Conservation (phyloP, 78 protist genomes). For the Dictyostelium discoideum region DNA sequence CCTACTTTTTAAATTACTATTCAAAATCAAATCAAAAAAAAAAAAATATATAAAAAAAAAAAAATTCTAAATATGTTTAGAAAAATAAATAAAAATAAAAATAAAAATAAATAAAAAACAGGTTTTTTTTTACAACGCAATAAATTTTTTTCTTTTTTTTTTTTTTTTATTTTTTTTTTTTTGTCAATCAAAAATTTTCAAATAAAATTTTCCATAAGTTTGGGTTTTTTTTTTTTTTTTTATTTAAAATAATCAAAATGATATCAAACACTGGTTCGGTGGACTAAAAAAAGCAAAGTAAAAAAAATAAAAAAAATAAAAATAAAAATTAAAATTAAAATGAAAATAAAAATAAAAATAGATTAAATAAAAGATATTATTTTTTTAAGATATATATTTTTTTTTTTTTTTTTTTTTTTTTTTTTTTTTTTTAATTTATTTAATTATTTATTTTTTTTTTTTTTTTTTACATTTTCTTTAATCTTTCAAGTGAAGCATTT, state of each 20-base stretch:
- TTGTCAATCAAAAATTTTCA: neutral
- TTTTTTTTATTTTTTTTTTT: too few species aligned
- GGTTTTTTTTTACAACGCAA: neutral
- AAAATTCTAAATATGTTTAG: too few species aligned
- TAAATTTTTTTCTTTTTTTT: too few species aligned
- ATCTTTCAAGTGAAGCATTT: constrained; percentile 54
- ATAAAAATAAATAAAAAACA: neutral
- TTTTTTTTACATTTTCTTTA: neutral
- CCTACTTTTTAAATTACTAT: neutral
- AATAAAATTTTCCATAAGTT: neutral
- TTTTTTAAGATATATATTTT: neutral
- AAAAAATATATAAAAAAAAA: too few species aligned
- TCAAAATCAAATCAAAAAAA: too few species aligned
- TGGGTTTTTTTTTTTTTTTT: neutral
- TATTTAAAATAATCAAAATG: neutral
- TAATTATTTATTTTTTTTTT: constrained; percentile 22
- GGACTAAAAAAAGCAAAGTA: neutral
- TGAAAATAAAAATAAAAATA: too few species aligned
- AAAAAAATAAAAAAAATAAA: too few species aligned
- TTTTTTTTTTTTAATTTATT: neutral
- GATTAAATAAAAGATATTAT: too few species aligned
- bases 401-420: neutral
- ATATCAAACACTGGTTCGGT: neutral
- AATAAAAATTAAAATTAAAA: too few species aligned
- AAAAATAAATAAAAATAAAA: too few species aligned